Conservation (phyloP, 805 yeast genomes). For the Jamesozyma lodderae region DNA sequence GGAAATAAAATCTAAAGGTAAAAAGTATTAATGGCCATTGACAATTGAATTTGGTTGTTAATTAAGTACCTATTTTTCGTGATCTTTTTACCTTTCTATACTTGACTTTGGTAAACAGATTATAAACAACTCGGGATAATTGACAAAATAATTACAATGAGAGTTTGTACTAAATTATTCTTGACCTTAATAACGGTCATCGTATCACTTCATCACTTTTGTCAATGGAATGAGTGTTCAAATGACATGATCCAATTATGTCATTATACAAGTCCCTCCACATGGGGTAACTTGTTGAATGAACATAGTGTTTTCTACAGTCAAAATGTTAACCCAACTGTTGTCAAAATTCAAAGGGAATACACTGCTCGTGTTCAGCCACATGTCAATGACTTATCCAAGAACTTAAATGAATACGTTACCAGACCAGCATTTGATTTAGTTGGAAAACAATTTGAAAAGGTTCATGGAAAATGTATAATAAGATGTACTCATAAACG, state of each 20-base stretch:
- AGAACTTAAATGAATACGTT: background rate
- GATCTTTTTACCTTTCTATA: too few relatives aligned
- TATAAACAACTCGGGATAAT: background rate
- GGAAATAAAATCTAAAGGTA: too few relatives aligned
- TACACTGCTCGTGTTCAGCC: conserved; percentile 6
- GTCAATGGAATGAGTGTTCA: conserved; percentile 15
- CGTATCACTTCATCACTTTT: conserved; percentile 15
- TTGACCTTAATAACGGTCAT: conserved; percentile 9
- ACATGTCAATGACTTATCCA: background rate
- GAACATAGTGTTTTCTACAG: conserved; percentile 10
- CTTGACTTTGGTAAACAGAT: background rate
- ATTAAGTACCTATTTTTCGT: too few relatives aligned
- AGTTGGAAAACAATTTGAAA: background rate
- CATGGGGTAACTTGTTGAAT: conserved; percentile 12
- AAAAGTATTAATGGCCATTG: too few relatives aligned
- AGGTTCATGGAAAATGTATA: background rate
- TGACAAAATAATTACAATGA: conserved; percentile 8
- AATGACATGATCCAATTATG: conserved; percentile 12
- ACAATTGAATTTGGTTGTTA: too few relatives aligned
- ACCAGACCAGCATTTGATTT: background rate
- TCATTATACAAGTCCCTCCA: conserved; percentile 14
- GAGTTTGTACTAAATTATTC: conserved; percentile 9
- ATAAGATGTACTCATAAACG: background rate
- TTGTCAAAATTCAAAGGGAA: conserved; percentile 2
- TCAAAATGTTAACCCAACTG: conserved; percentile 12